These are phyloP conservation scores for Voacanga thouarsii DNA, from an alignment of 257 asterid genomes.

Conservation along the genomic window DNA sequence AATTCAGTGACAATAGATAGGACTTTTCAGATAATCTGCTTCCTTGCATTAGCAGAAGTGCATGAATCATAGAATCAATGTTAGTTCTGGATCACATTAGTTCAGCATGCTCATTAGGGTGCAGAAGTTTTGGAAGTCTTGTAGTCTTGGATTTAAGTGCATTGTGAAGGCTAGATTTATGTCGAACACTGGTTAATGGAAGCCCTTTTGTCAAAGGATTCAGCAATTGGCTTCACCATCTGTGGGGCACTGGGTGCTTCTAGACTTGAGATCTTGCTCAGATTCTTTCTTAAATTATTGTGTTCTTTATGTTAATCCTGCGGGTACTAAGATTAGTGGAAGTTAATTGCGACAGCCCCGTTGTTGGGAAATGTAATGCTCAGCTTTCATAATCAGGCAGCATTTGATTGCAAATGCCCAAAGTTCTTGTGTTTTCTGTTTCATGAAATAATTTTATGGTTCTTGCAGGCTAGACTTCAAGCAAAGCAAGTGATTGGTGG, in stretches of 20 bases:
- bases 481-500: slow-evolving; percentile 64
- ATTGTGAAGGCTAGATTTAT: neutral
- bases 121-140: neutral
- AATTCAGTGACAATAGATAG: neutral
- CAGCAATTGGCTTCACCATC: neutral
- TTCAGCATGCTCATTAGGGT: neutral
- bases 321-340: neutral
- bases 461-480: slow-evolving; percentile 90
- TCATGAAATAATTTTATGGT: slow-evolving; percentile 9
- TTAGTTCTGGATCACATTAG: neutral
- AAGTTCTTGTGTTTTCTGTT: slow-evolving; percentile 13
- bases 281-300: neutral
- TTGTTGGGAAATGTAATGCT: slow-evolving; percentile 1
- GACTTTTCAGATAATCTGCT: neutral
- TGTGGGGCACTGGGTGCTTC: neutral
- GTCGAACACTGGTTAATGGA: neutral
- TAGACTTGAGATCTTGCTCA: neutral
- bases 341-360: neutral
- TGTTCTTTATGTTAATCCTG: neutral
- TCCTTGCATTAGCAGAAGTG: neutral
- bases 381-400: slow-evolving; percentile 7
- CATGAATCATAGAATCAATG: neutral
- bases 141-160: neutral
- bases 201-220: neutral
- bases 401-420: neutral